A percentile compares a stretch with the other conserved stretches of the same genome.
Evolutionary conservation across 352 stramenopile genomes (phyloP).

Genomic region (Globisporangium apiculatum): DNA sequence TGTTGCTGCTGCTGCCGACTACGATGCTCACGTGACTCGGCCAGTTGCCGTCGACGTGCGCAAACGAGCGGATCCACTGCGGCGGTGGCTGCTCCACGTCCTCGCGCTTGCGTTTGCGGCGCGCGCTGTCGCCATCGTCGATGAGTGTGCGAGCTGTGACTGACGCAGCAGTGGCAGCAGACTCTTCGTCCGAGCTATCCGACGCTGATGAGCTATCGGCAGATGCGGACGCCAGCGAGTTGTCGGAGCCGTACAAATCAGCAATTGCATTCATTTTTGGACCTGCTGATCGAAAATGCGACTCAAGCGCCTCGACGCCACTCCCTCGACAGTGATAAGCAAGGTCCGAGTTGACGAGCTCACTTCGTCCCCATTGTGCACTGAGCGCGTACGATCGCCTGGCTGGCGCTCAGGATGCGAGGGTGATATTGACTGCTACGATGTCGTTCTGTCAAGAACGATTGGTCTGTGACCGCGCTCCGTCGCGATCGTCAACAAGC

Average conservation of each 20-base stretch:
- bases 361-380: no score
- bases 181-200: constrained; percentile 12
- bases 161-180: constrained; percentile 3
- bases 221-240: not conserved
- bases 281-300: not conserved
- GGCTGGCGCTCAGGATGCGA: no score
- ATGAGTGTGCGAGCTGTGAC: no score
- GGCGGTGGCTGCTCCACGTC: constrained; percentile 4
- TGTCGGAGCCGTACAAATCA: constrained; percentile 12
- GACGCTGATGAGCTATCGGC: constrained; percentile 4
- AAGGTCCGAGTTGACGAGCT: no score
- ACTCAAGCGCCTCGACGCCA: no score
- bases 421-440: no score
- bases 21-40: constrained; percentile 63
- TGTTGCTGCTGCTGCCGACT: constrained; percentile 18
- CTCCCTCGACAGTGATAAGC: no score
- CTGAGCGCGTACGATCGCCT: no score
- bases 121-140: constrained; percentile 4
- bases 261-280: constrained; percentile 10
- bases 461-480: no score
- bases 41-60: constrained; percentile 78
- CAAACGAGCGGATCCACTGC: constrained; percentile 56
- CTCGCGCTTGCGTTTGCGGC: constrained; percentile 37
- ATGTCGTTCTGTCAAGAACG: no score
- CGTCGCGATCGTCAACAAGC: no score